Conservation (phyloP, 1,284 basidiomycete genomes). For the Tremellales sp. region DNA sequence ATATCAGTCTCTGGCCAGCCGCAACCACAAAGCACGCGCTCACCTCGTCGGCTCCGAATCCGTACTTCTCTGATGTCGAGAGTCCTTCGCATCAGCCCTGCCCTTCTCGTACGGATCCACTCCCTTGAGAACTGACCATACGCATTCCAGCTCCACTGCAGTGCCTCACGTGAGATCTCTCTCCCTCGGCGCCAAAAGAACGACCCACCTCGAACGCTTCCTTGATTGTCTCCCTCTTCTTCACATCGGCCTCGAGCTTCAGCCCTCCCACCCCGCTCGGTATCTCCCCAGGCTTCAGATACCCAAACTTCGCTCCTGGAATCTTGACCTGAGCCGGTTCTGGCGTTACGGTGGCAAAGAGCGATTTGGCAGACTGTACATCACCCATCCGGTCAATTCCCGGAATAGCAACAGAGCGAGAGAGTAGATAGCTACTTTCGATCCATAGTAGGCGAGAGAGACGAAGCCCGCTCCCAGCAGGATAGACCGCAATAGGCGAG, state of each 20-base stretch:
- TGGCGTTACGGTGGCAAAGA: not conserved
- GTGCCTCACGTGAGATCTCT: not conserved
- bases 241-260: constrained; percentile 54
- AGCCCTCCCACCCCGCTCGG: constrained; percentile 10
- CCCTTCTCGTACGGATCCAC: no score
- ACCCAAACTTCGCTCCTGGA: constrained; percentile 7
- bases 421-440: not conserved
- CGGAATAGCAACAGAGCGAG: not conserved
- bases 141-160: constrained; percentile 70
- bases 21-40: constrained; percentile 2
- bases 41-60: constrained; percentile 77
- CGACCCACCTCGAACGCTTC: constrained; percentile 65
- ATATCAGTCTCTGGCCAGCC: not conserved
- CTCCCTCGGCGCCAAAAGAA: not conserved
- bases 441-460: not conserved
- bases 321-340: not conserved
- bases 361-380: not conserved
- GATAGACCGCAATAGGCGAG: not conserved
- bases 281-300: constrained; percentile 11
- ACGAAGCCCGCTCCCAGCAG: not conserved
- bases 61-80: constrained; percentile 60
- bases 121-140: constrained; percentile 56
- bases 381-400: not conserved
- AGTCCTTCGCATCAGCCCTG: not conserved
- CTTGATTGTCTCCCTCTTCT: constrained; percentile 64